phyloP scores from a whole-genome alignment of 768 basidiomycete genomes.

The Jaapia argillacea region DNA sequence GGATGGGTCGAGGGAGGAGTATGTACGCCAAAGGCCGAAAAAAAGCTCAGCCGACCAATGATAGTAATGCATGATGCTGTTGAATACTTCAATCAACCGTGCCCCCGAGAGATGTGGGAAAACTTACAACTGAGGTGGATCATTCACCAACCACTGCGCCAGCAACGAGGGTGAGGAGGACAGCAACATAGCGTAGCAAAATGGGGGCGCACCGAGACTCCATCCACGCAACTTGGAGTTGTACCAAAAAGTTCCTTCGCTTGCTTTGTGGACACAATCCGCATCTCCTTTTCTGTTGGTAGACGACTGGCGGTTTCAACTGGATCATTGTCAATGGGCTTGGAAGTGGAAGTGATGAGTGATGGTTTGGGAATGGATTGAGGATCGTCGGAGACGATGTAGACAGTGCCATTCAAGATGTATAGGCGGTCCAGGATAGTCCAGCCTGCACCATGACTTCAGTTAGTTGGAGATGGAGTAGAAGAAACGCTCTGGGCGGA shows the following conservation, averaged over 20 bases:
- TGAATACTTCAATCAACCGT: slow-evolving; percentile 1
- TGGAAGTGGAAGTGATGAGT: slow-evolving; percentile 63
- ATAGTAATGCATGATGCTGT: slow-evolving; percentile 84
- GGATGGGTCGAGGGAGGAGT: slow-evolving; percentile 66
- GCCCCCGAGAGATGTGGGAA: slow-evolving; percentile 1
- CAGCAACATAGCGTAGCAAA: slow-evolving; percentile 1
- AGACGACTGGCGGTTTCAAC: slow-evolving; percentile 47
- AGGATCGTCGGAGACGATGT: slow-evolving; percentile 71
- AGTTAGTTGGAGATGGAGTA: slow-evolving; percentile 4
- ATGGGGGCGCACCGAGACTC: slow-evolving; percentile 45
- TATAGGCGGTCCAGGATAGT: slow-evolving; percentile 82
- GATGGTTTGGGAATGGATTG: slow-evolving; percentile 51
- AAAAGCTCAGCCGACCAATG: slow-evolving; percentile 90
- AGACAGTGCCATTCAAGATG: slow-evolving; percentile 71
- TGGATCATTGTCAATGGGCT: slow-evolving; percentile 45
- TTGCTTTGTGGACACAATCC: slow-evolving; percentile 56
- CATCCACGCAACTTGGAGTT: slow-evolving; percentile 67
- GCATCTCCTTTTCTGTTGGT: slow-evolving; percentile 74
- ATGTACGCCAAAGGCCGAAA: slow-evolving; percentile 89
- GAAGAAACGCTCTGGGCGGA: slow-evolving; percentile 17
- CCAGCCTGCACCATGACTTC: slow-evolving; percentile 51
- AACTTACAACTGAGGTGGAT: slow-evolving; percentile 70
- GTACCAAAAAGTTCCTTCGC: slow-evolving; percentile 63
- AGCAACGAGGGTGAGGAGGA: neutral
- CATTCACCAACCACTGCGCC: slow-evolving; percentile 67